Conservation (phyloP, 176 grass and related monocot species). For the Tillandsia fasciculata region DNA sequence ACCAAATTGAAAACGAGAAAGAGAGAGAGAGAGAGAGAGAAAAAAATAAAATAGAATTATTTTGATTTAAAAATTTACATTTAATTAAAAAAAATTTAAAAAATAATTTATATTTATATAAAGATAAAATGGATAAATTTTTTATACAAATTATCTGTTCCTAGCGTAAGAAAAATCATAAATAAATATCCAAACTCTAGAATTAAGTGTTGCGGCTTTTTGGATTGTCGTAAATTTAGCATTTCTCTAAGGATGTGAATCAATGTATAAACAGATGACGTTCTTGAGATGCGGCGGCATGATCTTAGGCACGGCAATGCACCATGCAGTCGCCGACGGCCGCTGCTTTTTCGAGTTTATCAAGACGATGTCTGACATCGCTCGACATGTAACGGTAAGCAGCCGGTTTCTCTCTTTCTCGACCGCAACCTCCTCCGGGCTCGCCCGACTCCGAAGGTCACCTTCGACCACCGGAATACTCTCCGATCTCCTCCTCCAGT, state of each 20-base stretch:
- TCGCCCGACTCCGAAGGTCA: constrained; percentile 3
- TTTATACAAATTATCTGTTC: too few species aligned
- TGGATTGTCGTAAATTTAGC: too few species aligned
- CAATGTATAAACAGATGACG: background rate
- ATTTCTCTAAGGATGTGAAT: background rate
- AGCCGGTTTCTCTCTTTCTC: constrained; percentile 11
- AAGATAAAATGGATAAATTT: too few species aligned
- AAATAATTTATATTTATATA: too few species aligned
- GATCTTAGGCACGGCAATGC: background rate
- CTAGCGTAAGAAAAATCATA: too few species aligned
- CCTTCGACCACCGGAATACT: background rate
- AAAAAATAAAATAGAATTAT: too few species aligned
- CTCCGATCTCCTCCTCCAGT: background rate
- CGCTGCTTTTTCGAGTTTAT: background rate
- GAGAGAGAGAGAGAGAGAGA: too few species aligned
- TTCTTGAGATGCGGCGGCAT: constrained; percentile 8
- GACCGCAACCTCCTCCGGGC: constrained; percentile 22
- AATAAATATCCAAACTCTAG: too few species aligned
- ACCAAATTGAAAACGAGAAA: too few species aligned
- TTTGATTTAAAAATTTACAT: too few species aligned
- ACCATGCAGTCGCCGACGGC: constrained; percentile 5
- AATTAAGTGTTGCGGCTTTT: too few species aligned
- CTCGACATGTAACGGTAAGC: background rate
- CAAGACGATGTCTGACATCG: background rate
- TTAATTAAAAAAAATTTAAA: too few species aligned